Evolutionary conservation across 176 grass and related monocot species (phyloP).

Genomic region (Eleusine coracana): DNA sequence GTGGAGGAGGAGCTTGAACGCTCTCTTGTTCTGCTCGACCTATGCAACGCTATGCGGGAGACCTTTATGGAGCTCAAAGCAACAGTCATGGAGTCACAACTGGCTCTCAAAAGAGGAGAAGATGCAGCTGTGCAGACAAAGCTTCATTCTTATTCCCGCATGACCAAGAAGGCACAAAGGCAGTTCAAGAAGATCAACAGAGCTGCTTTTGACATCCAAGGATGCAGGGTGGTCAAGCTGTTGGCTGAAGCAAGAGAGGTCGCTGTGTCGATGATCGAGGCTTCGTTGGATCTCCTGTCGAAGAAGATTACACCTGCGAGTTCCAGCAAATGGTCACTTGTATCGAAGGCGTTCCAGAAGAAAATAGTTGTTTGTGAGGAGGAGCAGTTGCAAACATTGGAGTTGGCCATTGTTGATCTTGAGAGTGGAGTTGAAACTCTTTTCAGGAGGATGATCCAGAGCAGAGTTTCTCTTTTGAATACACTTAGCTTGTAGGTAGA

Average conservation of each 20-base stretch:
- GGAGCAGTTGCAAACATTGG: background rate
- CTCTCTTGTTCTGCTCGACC: slow-evolving; percentile 52
- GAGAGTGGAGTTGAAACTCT: background rate
- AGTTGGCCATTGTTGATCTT: background rate
- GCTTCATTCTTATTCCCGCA: background rate
- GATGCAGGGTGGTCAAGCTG: slow-evolving; percentile 6
- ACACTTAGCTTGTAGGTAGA: background rate
- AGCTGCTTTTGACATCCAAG: background rate
- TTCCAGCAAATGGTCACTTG: slow-evolving; percentile 30
- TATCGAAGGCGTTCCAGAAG: slow-evolving; percentile 14
- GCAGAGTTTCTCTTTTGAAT: slow-evolving; percentile 1
- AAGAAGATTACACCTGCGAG: background rate
- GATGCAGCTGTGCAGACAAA: background rate
- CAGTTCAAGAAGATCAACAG: slow-evolving; percentile 33
- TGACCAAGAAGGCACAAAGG: slow-evolving; percentile 32
- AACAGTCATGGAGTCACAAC: slow-evolving; percentile 36
- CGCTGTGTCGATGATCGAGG: slow-evolving; percentile 16
- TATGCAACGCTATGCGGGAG: slow-evolving; percentile 44
- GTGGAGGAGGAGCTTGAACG: slow-evolving; percentile 53
- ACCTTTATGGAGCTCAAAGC: slow-evolving; percentile 39
- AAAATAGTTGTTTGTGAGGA: background rate
- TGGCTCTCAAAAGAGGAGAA: slow-evolving; percentile 47
- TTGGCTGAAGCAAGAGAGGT: slow-evolving; percentile 33
- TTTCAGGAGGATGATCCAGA: background rate
- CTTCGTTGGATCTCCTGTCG: background rate